phyloP scores from a whole-genome alignment of 306 rosid species.

The Clitoria ternatea region DNA sequence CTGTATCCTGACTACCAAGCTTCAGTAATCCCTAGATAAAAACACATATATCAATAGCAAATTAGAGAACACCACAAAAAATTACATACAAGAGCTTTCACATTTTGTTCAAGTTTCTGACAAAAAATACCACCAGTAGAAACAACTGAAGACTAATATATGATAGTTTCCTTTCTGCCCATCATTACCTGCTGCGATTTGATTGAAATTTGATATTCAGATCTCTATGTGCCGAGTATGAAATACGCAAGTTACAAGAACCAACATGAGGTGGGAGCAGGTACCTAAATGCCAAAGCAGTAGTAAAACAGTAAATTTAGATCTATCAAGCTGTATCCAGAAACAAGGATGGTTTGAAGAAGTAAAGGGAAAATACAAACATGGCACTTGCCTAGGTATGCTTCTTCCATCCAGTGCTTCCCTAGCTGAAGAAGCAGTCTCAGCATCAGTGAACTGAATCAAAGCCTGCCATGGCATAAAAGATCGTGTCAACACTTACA shows the following conservation, averaged over 20 bases:
- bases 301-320: slow-evolving; percentile 21
- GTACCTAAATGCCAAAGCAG: slow-evolving; percentile 49
- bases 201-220: slow-evolving; percentile 94
- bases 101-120: slow-evolving; percentile 11
- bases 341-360: neutral
- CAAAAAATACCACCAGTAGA: neutral
- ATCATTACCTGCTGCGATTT: slow-evolving; percentile 85
- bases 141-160: neutral
- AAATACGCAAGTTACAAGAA: slow-evolving; percentile 75
- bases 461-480: slow-evolving; percentile 54
- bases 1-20: slow-evolving; percentile 69
- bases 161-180: slow-evolving; percentile 18
- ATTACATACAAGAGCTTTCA: slow-evolving; percentile 24
- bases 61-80: slow-evolving; percentile 31
- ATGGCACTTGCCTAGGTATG: slow-evolving; percentile 66
- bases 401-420: slow-evolving; percentile 92
- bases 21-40: slow-evolving; percentile 66
- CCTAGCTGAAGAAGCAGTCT: slow-evolving; percentile 80
- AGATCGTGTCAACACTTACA: neutral
- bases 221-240: slow-evolving; percentile 90
- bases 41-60: slow-evolving; percentile 48
- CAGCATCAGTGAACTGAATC: slow-evolving; percentile 85
- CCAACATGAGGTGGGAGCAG: slow-evolving; percentile 86
- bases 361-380: slow-evolving; percentile 2
- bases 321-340: slow-evolving; percentile 7